phyloP scores from a whole-genome alignment of 305 asterid genomes.

The Fraxinus paxiana region DNA sequence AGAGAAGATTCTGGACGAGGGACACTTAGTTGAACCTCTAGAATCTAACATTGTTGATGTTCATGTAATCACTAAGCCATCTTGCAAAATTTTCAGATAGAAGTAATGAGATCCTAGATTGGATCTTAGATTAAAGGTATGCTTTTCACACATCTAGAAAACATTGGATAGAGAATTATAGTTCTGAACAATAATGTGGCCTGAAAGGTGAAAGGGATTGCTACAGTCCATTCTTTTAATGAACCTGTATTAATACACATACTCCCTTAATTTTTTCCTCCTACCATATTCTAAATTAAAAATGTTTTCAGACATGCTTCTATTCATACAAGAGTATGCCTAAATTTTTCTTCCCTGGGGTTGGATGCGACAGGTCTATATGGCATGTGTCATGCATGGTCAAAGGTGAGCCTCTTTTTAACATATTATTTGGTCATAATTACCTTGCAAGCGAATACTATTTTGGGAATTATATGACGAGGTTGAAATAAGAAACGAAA shows the following conservation, averaged over 20 bases:
- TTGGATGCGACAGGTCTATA: slow-evolving; percentile 60
- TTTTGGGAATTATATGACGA: neutral
- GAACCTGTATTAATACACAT: neutral
- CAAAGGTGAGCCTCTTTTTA: slow-evolving; percentile 50
- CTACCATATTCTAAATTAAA: neutral
- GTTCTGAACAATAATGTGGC: no score
- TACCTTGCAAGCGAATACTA: slow-evolving; percentile 4
- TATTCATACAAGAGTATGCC: slow-evolving; percentile 12
- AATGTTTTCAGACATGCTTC: slow-evolving; percentile 4
- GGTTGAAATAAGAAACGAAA: neutral
- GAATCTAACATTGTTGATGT: no score
- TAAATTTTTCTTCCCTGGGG: slow-evolving; percentile 13
- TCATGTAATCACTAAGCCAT: no score
- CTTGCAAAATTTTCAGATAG: no score
- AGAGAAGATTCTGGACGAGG: no score
- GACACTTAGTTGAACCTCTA: no score
- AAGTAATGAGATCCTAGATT: no score
- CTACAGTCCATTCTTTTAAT: neutral
- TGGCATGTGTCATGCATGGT: slow-evolving; percentile 85
- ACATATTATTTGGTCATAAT: neutral
- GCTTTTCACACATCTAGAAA: no score
- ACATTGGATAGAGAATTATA: no score
- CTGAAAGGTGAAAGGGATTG: neutral
- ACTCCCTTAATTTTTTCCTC: neutral
- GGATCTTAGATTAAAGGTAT: no score